phyloP scores from a whole-genome alignment of 345 rosid species.

The Sonneratia alba region DNA sequence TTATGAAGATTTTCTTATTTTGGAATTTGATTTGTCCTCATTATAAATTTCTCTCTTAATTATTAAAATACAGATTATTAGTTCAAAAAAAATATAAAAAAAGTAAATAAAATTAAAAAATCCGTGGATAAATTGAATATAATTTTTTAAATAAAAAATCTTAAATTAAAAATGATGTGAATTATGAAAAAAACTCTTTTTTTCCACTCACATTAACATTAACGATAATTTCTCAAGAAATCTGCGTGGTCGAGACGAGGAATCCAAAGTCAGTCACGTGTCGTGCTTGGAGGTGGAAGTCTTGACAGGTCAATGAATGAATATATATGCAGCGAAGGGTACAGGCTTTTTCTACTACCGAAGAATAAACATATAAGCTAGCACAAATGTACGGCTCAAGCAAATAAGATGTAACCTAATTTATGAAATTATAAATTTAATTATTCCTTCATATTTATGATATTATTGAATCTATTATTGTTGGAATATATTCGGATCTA shows the following conservation, averaged over 20 bases:
- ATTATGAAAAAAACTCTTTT: neutral
- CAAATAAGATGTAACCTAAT: too few relatives aligned
- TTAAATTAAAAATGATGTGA: too few relatives aligned
- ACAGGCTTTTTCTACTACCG: neutral
- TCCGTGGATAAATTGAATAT: too few relatives aligned
- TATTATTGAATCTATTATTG: neutral
- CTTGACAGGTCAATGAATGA: neutral
- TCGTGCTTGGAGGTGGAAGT: neutral
- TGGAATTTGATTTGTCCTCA: neutral
- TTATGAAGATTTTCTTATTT: too few relatives aligned
- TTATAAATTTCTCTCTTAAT: neutral
- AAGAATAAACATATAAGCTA: neutral
- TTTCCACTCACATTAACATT: neutral
- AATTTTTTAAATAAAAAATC: too few relatives aligned
- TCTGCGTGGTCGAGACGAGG: neutral
- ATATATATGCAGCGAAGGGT: neutral
- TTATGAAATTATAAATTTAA: too few relatives aligned
- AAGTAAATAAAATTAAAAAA: too few relatives aligned
- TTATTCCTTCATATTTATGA: too few relatives aligned
- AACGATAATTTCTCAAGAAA: neutral
- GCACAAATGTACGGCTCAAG: too few relatives aligned
- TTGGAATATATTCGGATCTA: too few relatives aligned
- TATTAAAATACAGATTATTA: too few relatives aligned
- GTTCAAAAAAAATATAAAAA: too few relatives aligned
- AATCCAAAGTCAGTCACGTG: conserved; percentile 6